Conservation (phyloP, 2,329 filamentous ascomycete genomes). For the Hypoxylon rubiginosum region DNA sequence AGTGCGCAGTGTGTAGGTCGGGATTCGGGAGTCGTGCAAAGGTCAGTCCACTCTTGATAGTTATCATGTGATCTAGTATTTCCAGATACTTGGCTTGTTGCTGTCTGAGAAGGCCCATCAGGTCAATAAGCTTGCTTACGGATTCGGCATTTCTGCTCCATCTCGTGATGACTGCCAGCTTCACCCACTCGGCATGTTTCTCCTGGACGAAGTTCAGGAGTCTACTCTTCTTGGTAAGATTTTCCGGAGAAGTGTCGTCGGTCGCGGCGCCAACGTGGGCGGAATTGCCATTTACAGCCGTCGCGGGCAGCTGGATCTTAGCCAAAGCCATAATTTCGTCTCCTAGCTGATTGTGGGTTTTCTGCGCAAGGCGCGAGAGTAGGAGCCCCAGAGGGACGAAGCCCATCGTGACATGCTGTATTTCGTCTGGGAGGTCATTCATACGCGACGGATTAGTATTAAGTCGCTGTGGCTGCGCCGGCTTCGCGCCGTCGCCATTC, state of each 20-base stretch:
- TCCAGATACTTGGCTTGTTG: slow-evolving; percentile 72
- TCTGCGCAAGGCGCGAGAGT: slow-evolving; percentile 83
- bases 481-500: slow-evolving; percentile 36
- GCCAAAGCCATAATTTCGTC: slow-evolving; percentile 79
- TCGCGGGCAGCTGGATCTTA: slow-evolving; percentile 71
- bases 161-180: slow-evolving; percentile 88
- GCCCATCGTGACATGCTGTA: slow-evolving; percentile 78
- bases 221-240: slow-evolving; percentile 79
- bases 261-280: slow-evolving; percentile 54
- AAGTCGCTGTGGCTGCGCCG: slow-evolving; percentile 46
- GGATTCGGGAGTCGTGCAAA: slow-evolving; percentile 86
- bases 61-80: slow-evolving; percentile 73
- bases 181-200: slow-evolving; percentile 89
- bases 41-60: slow-evolving; percentile 79
- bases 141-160: slow-evolving; percentile 86
- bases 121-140: slow-evolving; percentile 89
- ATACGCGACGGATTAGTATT: slow-evolving; percentile 55
- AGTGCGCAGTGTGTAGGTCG: slow-evolving; percentile 89
- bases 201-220: slow-evolving; percentile 84
- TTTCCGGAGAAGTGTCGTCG: slow-evolving; percentile 73
- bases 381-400: slow-evolving; percentile 83
- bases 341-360: slow-evolving; percentile 82
- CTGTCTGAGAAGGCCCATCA: slow-evolving; percentile 79
- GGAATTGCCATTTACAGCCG: slow-evolving; percentile 66
- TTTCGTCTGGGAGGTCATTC: slow-evolving; percentile 72